phyloP scores from a whole-genome alignment of 495 filamentous ascomycete genomes.

The Daldinia vernicosa region DNA sequence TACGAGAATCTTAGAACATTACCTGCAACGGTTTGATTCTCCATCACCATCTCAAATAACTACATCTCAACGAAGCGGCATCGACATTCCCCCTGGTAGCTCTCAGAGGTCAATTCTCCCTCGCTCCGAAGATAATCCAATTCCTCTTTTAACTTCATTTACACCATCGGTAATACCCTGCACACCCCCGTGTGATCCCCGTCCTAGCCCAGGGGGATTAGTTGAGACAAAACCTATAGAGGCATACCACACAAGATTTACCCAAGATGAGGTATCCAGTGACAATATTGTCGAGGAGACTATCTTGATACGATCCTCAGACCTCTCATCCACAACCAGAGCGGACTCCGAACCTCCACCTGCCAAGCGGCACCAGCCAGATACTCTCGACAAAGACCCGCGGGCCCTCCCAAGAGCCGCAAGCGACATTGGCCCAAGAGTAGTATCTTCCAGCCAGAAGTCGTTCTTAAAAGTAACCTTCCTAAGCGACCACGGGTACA shows the following conservation, averaged over 20 bases:
- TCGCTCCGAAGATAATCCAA: neutral
- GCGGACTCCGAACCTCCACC: slow-evolving; percentile 52
- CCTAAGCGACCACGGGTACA: slow-evolving; percentile 37
- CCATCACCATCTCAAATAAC: slow-evolving; percentile 27
- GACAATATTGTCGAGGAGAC: slow-evolving; percentile 41
- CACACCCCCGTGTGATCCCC: slow-evolving; percentile 18
- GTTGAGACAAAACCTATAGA: neutral
- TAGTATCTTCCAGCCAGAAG: slow-evolving; percentile 10
- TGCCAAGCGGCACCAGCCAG: slow-evolving; percentile 39
- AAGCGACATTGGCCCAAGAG: slow-evolving; percentile 51
- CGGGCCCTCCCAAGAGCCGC: slow-evolving; percentile 31
- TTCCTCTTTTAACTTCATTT: slow-evolving; percentile 7
- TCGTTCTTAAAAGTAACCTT: slow-evolving; percentile 29
- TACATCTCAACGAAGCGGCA: slow-evolving; percentile 21
- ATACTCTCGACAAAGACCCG: slow-evolving; percentile 16
- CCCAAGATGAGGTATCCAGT: slow-evolving; percentile 21
- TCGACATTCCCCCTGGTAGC: neutral
- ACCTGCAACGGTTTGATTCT: slow-evolving; percentile 46
- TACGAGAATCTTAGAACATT: slow-evolving; percentile 55
- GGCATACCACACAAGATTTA: neutral
- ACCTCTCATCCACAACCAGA: slow-evolving; percentile 30
- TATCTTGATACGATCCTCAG: slow-evolving; percentile 39
- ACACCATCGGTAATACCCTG: slow-evolving; percentile 40
- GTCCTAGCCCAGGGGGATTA: neutral
- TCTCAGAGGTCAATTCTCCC: slow-evolving; percentile 2